Base-by-base conservation (phyloP, 169 alveolate genomes). In the Sarcocystis neurona region DNA sequence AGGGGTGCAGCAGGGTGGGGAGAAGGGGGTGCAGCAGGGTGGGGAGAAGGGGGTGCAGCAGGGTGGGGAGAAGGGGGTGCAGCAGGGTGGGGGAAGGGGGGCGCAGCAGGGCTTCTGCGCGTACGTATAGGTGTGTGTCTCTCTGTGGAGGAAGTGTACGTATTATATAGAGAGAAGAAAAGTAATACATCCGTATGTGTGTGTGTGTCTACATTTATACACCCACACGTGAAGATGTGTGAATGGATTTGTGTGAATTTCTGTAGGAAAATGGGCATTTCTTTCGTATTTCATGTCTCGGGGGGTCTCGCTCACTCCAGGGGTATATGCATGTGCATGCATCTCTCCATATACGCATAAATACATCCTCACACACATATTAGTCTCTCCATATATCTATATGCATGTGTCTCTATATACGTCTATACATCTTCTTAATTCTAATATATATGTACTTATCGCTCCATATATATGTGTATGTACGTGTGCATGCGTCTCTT, bases 241-340 rank as follows among this genome's bases (percentile, higher is more conserved):
- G n/a, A n/a, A n/a, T 1, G 75, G 1, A 4, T 27, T n/a, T 63
- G 20, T 20, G 4, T 37, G n/a, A 4, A 1, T 2, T 12, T 2
- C 46, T 41, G 1, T 63, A 63, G 44, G 75, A 30, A 43, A 63
- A 0, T n/a, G 27, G 75, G 39, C 43, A 12, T 37, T n/a, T 15
- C 37, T 1, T 18, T 1, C 41, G 34, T 18, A 30, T 37, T 63
- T 15, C 32, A 43, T 41, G 75, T 63, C 75, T 37, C 27, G 1
- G 39, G 6, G 27, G 10, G 27, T 63, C 41, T 15, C 10, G 20
- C 6, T 63, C 75, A 37, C 90, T 95, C 97, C 46, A 93, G 80
- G 27, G 95, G 96, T 27, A 94, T 90, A 78, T 91, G 92, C 37
- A 87, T 88, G 46, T 88, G 89, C 32, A 89, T 82, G 46, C 86